These are phyloP conservation scores for Fonsecaea erecta DNA, from an alignment of 2,329 filamentous ascomycete genomes.

Conservation along the genomic window DNA sequence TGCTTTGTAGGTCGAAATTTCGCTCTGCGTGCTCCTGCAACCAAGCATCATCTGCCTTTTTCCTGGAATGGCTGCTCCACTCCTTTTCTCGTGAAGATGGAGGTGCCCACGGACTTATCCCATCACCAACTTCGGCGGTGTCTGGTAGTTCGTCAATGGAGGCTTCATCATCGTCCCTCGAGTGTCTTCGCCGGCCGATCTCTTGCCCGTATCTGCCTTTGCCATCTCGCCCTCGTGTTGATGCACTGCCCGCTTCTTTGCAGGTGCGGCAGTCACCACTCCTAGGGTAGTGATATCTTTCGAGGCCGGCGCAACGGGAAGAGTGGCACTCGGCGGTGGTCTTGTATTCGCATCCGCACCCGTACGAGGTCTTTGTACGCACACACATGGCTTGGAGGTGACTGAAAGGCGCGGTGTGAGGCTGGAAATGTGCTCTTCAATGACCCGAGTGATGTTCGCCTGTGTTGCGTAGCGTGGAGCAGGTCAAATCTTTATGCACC, in stretches of 20 bases:
- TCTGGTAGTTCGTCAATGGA: slow-evolving; percentile 10
- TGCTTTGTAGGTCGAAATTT: slow-evolving; percentile 31
- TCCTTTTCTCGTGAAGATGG: slow-evolving; percentile 33
- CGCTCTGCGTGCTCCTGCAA: slow-evolving; percentile 35
- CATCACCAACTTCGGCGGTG: slow-evolving; percentile 18
- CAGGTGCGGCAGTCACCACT: slow-evolving; percentile 35
- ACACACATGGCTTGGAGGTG: slow-evolving; percentile 33
- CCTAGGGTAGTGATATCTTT: slow-evolving; percentile 31
- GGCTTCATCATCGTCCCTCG: slow-evolving; percentile 10
- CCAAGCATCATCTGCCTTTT: slow-evolving; percentile 36
- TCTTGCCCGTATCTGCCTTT: slow-evolving; percentile 35
- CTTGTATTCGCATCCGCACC: slow-evolving; percentile 37
- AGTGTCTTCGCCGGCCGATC: slow-evolving; percentile 19
- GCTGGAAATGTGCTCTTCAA: slow-evolving; percentile 7
- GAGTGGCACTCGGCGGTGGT: slow-evolving; percentile 30
- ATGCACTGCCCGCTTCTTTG: slow-evolving; percentile 30
- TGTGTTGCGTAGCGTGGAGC: slow-evolving; percentile 23
- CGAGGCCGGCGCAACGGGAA: slow-evolving; percentile 29
- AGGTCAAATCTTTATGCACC: slow-evolving; percentile 24
- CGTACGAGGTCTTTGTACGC: slow-evolving; percentile 37
- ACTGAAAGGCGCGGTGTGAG: slow-evolving; percentile 5
- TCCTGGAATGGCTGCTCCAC: slow-evolving; percentile 33
- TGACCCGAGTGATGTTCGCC: slow-evolving; percentile 16
- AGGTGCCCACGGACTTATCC: slow-evolving; percentile 31
- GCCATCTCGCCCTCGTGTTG: slow-evolving; percentile 37